Conservation (phyloP, 179 eudicot species). For the Actinidia arguta region DNA sequence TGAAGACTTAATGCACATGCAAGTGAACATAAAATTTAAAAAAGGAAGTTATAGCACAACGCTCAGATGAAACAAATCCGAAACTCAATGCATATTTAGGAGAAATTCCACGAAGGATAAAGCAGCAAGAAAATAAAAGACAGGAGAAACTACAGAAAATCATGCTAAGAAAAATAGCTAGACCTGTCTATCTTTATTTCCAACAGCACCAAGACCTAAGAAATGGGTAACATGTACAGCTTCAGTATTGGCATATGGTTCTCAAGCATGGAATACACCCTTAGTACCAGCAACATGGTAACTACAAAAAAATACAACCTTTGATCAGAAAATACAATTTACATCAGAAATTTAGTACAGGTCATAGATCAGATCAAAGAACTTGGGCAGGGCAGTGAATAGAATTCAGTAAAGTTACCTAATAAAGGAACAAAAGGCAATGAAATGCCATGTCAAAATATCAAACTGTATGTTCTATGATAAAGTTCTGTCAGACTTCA, state of each 20-base stretch:
- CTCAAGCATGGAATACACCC: constrained; percentile 85
- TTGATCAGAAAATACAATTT: constrained; percentile 6
- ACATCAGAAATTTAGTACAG: not conserved
- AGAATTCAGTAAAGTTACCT: not conserved
- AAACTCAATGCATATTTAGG: not conserved
- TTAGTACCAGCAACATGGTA: constrained; percentile 89
- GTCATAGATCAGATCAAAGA: constrained; percentile 7
- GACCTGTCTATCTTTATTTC: constrained; percentile 93
- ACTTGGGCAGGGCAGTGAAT: not conserved
- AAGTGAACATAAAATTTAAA: not conserved
- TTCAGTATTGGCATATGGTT: constrained; percentile 75
- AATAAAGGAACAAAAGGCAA: not conserved
- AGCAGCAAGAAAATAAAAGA: not conserved
- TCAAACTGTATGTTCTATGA: not conserved
- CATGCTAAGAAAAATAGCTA: not conserved
- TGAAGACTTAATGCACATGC: not conserved
- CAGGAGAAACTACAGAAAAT: not conserved
- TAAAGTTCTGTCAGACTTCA: not conserved
- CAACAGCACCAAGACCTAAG: constrained; percentile 92
- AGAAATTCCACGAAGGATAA: not conserved
- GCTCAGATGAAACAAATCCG: constrained; percentile 6
- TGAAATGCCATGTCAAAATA: not conserved
- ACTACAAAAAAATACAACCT: constrained; percentile 37
- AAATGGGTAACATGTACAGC: constrained; percentile 95
- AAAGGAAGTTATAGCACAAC: not conserved